These are phyloP conservation scores for Gremmenia infestans DNA, from an alignment of 2,329 filamentous ascomycete genomes.

Conservation along the genomic window DNA sequence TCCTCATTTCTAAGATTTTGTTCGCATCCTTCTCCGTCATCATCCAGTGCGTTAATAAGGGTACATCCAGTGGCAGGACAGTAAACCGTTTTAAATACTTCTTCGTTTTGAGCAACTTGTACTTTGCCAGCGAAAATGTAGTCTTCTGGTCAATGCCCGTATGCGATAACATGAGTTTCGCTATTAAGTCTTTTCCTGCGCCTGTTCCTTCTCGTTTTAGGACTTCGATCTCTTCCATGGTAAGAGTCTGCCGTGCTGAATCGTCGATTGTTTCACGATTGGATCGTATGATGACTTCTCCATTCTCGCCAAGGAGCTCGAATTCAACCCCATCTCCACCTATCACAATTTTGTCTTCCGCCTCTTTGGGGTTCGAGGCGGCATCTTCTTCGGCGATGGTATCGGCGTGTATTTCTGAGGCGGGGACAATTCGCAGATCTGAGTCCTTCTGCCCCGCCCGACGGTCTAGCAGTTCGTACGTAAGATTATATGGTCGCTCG, in stretches of 20 bases:
- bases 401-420: slow-evolving; percentile 79
- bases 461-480: slow-evolving; percentile 81
- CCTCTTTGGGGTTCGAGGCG: slow-evolving; percentile 39
- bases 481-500: slow-evolving; percentile 85
- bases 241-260: slow-evolving; percentile 67
- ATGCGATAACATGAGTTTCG: slow-evolving; percentile 88
- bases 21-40: slow-evolving; percentile 73
- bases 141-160: slow-evolving; percentile 92
- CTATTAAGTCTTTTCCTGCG: slow-evolving; percentile 83
- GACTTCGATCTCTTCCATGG: slow-evolving; percentile 65
- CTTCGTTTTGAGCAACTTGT: slow-evolving; percentile 87
- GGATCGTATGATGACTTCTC: slow-evolving; percentile 49
- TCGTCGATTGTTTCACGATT: slow-evolving; percentile 57
- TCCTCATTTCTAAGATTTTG: slow-evolving; percentile 79
- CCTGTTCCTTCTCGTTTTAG: slow-evolving; percentile 68
- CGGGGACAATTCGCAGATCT: slow-evolving; percentile 70
- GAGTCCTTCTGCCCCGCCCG: slow-evolving; percentile 58
- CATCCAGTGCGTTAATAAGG: slow-evolving; percentile 69
- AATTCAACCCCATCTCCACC: slow-evolving; percentile 41
- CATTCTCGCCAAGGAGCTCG: slow-evolving; percentile 42
- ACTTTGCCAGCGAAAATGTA: slow-evolving; percentile 87
- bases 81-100: slow-evolving; percentile 91
- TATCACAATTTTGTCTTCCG: slow-evolving; percentile 39
- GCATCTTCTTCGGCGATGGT: slow-evolving; percentile 52
- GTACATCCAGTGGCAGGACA: slow-evolving; percentile 76